Conservation (phyloP, 2,329 filamentous ascomycete genomes). For the Penicillium capsulatum region DNA sequence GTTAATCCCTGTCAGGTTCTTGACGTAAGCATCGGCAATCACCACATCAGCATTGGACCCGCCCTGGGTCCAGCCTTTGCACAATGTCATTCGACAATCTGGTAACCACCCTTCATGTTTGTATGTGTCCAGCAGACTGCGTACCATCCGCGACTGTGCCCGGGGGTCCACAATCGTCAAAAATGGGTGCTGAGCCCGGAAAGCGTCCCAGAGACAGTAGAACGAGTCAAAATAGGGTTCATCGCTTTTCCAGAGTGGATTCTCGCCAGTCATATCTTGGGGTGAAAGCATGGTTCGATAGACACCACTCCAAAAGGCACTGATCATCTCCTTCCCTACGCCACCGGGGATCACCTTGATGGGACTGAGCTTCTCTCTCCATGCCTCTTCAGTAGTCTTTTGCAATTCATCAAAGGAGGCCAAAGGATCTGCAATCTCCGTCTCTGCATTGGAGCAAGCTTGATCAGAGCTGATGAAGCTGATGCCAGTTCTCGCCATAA, state of each 20-base stretch:
- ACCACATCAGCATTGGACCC: conserved; percentile 61
- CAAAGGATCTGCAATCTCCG: conserved; percentile 52
- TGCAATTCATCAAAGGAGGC: conserved; percentile 49
- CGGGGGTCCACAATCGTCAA: conserved; percentile 27
- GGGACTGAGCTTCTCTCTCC: conserved; percentile 56
- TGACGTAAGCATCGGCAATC: conserved; percentile 61
- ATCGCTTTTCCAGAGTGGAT: conserved; percentile 58
- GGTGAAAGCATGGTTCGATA: conserved; percentile 67
- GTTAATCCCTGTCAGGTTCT: conserved; percentile 60
- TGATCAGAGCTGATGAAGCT: conserved; percentile 62
- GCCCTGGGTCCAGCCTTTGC: conserved; percentile 30
- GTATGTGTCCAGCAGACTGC: conserved; percentile 29
- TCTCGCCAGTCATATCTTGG: conserved; percentile 67
- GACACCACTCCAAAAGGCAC: conserved; percentile 62
- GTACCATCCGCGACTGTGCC: conserved; percentile 25
- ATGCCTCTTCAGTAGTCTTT: conserved; percentile 47
- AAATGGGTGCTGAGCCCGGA: conserved; percentile 24
- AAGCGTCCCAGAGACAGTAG: conserved; percentile 43
- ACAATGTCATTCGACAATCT: conserved; percentile 31
- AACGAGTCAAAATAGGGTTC: conserved; percentile 69
- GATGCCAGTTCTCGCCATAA: conserved; percentile 60
- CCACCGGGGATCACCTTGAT: conserved; percentile 53
- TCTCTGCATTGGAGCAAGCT: conserved; percentile 63
- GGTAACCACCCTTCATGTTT: conserved; percentile 31
- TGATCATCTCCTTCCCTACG: conserved; percentile 48